Evolutionary conservation across 192 early-diverging fungal genomes (phyloP), one percentile per base, ranked within the genome.

Genomic region (Rhizophagus prolifer): DNA sequence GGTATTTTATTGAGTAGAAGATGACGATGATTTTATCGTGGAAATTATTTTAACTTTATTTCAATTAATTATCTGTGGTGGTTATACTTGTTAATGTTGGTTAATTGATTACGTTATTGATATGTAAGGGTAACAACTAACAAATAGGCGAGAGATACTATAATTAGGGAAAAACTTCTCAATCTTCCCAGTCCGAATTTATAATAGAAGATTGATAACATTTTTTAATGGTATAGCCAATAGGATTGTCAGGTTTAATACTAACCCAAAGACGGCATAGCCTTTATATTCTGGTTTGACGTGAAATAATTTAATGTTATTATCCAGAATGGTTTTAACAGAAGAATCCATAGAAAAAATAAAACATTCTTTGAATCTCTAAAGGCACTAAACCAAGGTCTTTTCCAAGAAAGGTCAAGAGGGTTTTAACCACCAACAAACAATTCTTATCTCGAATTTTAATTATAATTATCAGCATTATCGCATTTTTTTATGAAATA

Each of bases 401-500:
- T 67, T 44, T 67, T 31, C 65, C 65, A 67, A 23, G 31, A 30
- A 67, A 23, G 2, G 23, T 67, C n/a, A 28, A 72, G 19, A 12
- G 72, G 34, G 44, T 74, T 74, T 63, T 74, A 74, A 28, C 72
- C 72, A 26, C 72, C 72, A 62, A 74, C 25, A 74, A n/a, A 41
- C 36, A 3, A 14, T 62, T n/a, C 16, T 21, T 62, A 38, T n/a
- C 72, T 9, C n/a, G 10, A 21, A 63, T 38, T 26, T 74, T 74
- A 19, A 38, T 34, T 36, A 74, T 9, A 25, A 74, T 21, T n/a
- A 74, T 1, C 47, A 16, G 46, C 59, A 41, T 62, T 44, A 74
- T 59, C 72, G 28, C 72, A 74, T 36, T 26, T 34, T n/a, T 63
- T 59, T 8, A 26, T 62, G 72, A 62, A 74, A 74, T 21, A 50